Conservation (phyloP, 2,329 filamentous ascomycete genomes). For the Clathrospora elynae region DNA sequence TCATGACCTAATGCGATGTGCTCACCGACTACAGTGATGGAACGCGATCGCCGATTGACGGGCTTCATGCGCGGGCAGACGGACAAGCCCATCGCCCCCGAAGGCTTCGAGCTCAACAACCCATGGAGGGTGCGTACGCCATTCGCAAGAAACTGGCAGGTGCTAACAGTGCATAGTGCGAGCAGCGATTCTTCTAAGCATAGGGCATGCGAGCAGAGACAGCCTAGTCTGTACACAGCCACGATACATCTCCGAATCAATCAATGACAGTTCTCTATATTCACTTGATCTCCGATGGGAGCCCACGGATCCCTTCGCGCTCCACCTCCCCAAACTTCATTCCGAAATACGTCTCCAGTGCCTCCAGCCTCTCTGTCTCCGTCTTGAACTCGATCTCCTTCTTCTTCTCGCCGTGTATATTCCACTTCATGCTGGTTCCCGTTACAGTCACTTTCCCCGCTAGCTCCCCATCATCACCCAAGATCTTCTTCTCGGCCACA, state of each 20-base stretch:
- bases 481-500: conserved; percentile 58
- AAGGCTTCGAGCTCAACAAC: conserved; percentile 70
- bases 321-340: conserved; percentile 50
- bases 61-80: conserved; percentile 66
- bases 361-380: conserved; percentile 52
- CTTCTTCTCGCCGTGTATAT: conserved; percentile 51
- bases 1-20: conserved; percentile 41
- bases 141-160: neutral
- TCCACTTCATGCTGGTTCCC: conserved; percentile 53
- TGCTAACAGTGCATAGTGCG: conserved; percentile 44
- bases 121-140: conserved; percentile 64
- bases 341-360: conserved; percentile 52
- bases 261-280: conserved; percentile 16
- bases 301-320: conserved; percentile 45
- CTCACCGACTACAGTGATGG: conserved; percentile 63
- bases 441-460: conserved; percentile 50
- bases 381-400: conserved; percentile 49
- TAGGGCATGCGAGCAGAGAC: conserved; percentile 9
- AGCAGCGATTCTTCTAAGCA: conserved; percentile 46
- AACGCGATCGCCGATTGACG: conserved; percentile 67
- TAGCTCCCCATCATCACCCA: conserved; percentile 43
- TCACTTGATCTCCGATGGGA: conserved; percentile 43
- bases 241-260: conserved; percentile 21
- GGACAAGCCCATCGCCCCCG: conserved; percentile 62
- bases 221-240: conserved; percentile 15